These are phyloP conservation scores for Podospora didyma DNA, from an alignment of 495 filamentous ascomycete species.

Conservation along the genomic window DNA sequence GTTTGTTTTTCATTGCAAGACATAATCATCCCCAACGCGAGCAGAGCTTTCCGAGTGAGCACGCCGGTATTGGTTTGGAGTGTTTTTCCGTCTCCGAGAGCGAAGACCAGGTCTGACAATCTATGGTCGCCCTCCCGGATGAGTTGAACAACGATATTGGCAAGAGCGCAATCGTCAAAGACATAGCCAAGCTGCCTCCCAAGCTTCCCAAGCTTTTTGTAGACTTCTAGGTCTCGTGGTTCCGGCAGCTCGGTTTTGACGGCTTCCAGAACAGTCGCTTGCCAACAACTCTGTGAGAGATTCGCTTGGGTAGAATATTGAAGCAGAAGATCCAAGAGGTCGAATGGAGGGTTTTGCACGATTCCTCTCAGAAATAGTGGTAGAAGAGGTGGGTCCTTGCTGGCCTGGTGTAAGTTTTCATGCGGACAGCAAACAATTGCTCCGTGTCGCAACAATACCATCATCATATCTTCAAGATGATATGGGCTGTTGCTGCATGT, in stretches of 20 bases:
- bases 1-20: too few relatives aligned
- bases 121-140: background rate
- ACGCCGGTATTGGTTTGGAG: background rate
- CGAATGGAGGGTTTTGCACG: background rate
- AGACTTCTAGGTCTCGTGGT: background rate
- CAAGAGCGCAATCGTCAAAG: conserved; percentile 3
- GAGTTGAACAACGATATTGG: background rate
- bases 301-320: conserved; percentile 3
- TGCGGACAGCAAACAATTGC: background rate
- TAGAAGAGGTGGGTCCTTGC: background rate
- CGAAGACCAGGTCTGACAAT: background rate
- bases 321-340: conserved; percentile 1
- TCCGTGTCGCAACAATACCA: background rate
- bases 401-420: background rate
- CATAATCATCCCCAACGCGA: background rate
- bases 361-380: background rate
- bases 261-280: background rate
- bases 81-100: background rate
- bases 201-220: conserved; percentile 1
- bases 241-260: background rate
- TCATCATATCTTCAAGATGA: background rate
- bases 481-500: too few relatives aligned
- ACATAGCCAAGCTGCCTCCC: background rate
- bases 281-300: conserved; percentile 4
- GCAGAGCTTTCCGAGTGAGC: conserved; percentile 2